These are phyloP conservation scores for Globisporangium solare DNA, from an alignment of 352 stramenopile genomes.

Conservation along the genomic window DNA sequence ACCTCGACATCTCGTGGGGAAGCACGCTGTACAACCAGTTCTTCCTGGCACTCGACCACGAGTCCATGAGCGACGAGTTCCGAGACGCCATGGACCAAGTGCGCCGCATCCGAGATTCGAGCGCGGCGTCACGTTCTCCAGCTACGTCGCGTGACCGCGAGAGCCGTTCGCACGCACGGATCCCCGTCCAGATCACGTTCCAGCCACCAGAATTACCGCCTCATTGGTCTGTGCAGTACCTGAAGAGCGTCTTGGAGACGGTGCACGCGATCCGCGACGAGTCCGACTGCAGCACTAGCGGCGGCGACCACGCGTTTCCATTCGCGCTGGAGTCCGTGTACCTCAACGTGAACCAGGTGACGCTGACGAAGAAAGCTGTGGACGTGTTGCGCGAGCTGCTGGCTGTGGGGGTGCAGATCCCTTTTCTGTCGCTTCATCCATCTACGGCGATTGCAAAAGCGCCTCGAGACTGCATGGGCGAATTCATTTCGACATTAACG, in stretches of 20 bases:
- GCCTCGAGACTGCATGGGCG: slow-evolving; percentile 6
- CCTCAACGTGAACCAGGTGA: slow-evolving; percentile 9
- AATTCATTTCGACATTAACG: slow-evolving; percentile 11
- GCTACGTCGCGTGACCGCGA: neutral
- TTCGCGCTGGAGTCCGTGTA: slow-evolving; percentile 6
- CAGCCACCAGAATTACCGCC: slow-evolving; percentile 8
- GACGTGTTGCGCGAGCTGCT: slow-evolving; percentile 6
- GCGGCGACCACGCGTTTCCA: slow-evolving; percentile 8
- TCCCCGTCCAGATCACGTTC: slow-evolving; percentile 14
- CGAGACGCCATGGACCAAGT: slow-evolving; percentile 6
- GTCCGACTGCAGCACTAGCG: slow-evolving; percentile 8
- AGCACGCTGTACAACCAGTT: slow-evolving; percentile 16
- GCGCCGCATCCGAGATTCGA: neutral
- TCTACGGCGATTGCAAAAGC: slow-evolving; percentile 6
- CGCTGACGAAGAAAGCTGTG: slow-evolving; percentile 8
- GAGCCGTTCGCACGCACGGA: neutral
- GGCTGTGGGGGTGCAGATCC: slow-evolving; percentile 4
- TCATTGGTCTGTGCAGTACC: slow-evolving; percentile 12
- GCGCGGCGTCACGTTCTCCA: neutral
- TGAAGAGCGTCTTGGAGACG: slow-evolving; percentile 14
- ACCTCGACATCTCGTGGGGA: slow-evolving; percentile 15
- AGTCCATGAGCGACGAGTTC: slow-evolving; percentile 8
- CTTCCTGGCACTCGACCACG: slow-evolving; percentile 12
- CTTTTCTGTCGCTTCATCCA: slow-evolving; percentile 8
- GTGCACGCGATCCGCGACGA: slow-evolving; percentile 15